Conservation (phyloP, 1,284 basidiomycete species). For the Lentinus polychrous region DNA sequence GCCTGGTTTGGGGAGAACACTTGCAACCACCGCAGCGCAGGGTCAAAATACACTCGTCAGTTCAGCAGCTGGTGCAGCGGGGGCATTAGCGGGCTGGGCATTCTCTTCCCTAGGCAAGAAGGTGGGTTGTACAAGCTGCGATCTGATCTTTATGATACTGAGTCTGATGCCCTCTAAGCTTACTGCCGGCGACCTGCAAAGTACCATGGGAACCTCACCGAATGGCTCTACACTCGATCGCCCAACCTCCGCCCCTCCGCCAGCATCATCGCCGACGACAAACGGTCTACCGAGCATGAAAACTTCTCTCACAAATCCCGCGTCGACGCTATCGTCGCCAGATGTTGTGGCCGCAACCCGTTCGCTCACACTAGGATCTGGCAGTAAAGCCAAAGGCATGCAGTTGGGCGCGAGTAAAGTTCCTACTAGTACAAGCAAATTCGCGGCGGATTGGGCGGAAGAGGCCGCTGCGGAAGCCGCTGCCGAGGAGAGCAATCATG, state of each 20-base stretch:
- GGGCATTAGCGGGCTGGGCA: slow-evolving; percentile 90
- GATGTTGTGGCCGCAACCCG: slow-evolving; percentile 12
- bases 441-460: slow-evolving; percentile 51
- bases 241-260: slow-evolving; percentile 24
- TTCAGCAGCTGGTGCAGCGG: slow-evolving; percentile 84
- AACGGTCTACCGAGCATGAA: slow-evolving; percentile 7
- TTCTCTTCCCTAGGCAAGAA: slow-evolving; percentile 82
- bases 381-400: slow-evolving; percentile 48
- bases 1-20: slow-evolving; percentile 26
- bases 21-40: slow-evolving; percentile 22
- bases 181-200: slow-evolving; percentile 65
- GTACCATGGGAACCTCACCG: slow-evolving; percentile 38
- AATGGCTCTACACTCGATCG: slow-evolving; percentile 18
- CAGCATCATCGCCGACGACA: slow-evolving; percentile 26
- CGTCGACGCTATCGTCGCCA: slow-evolving; percentile 17
- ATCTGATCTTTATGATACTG: background rate
- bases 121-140: slow-evolving; percentile 28
- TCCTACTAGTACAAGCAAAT: slow-evolving; percentile 24
- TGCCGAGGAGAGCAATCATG: slow-evolving; percentile 34
- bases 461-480: slow-evolving; percentile 45
- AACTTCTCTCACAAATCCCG: slow-evolving; percentile 5
- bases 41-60: slow-evolving; percentile 55
- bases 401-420: slow-evolving; percentile 59
- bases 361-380: slow-evolving; percentile 12
- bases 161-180: slow-evolving; percentile 36